Conservation (phyloP, 805 yeast genomes). For the Tetrapisispora pingtungensis region DNA sequence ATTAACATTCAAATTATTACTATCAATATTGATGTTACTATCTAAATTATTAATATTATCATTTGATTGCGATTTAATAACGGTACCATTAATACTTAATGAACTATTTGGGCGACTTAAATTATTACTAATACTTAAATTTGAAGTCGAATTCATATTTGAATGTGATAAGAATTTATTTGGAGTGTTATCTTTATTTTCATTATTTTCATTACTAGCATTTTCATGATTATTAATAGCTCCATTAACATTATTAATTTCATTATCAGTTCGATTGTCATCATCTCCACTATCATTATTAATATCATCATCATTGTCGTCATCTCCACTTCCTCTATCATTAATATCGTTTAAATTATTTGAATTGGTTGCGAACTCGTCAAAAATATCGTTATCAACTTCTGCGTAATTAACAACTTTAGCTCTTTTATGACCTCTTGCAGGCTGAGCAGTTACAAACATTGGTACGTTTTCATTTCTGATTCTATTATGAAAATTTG, state of each 20-base stretch:
- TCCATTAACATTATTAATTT: too few species aligned
- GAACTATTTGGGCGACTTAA: background rate
- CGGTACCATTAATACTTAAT: background rate
- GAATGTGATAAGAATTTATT: background rate
- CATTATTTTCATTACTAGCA: background rate
- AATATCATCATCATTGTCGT: background rate
- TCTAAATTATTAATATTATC: background rate
- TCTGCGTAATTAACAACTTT: conserved; percentile 76
- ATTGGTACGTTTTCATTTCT: conserved; percentile 66
- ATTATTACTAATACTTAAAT: conserved; percentile 1
- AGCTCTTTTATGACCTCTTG: conserved; percentile 70
- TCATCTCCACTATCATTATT: background rate
- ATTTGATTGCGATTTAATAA: background rate
- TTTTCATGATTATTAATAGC: background rate
- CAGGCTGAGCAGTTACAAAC: conserved; percentile 61
- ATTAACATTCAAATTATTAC: background rate
- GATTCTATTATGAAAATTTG: conserved; percentile 64
- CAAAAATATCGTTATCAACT: conserved; percentile 53
- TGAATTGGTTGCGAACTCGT: conserved; percentile 35
- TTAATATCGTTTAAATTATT: conserved; percentile 30
- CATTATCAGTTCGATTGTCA: background rate
- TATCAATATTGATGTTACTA: background rate
- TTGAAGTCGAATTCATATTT: background rate
- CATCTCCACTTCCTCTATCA: too few species aligned
- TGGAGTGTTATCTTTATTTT: background rate